These are phyloP conservation scores for apple (Malus domestica) DNA, from an alignment of 306 rosid species.

Conservation along the genomic window ASM211411v1 NC_041804.1:14729501-14730000, in stretches of 20 bases:
- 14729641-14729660: neutral
- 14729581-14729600: neutral
- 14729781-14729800: too few species aligned
- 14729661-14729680: neutral
- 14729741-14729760: too few species aligned
- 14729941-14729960: neutral
- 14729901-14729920: neutral
- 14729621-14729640: neutral
- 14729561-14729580: neutral
- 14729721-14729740: too few species aligned
- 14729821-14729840: too few species aligned
- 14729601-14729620: constrained; percentile 9
- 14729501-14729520: neutral
- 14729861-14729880: neutral
- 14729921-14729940: neutral
- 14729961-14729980: neutral
- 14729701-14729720: too few species aligned
- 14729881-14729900: neutral
- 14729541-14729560: neutral
- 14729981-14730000: neutral
- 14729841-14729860: too few species aligned
- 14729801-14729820: too few species aligned
- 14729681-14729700: too few species aligned
- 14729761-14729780: too few species aligned
- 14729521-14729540: neutral